These are phyloP conservation scores for Colletotrichum sp. DNA, from an alignment of 2,329 filamentous ascomycete genomes.

Conservation along the genomic window DNA sequence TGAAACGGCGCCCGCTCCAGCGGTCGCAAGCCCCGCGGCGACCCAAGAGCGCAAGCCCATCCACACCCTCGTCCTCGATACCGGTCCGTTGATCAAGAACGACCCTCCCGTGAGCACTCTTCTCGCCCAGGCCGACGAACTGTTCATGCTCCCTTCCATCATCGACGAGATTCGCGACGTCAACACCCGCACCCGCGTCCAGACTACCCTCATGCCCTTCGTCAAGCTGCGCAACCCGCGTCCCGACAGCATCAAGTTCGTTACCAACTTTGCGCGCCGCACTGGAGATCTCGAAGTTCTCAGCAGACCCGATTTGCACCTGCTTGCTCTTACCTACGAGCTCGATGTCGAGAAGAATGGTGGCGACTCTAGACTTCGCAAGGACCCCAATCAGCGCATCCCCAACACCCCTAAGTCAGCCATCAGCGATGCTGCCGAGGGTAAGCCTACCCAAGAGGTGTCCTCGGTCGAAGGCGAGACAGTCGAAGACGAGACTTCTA, in stretches of 20 bases:
- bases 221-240: slow-evolving; percentile 77
- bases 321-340: slow-evolving; percentile 91
- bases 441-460: slow-evolving; percentile 9
- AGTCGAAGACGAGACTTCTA: slow-evolving; percentile 21
- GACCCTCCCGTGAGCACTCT: slow-evolving; percentile 85
- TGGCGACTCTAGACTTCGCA: slow-evolving; percentile 87
- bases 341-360: slow-evolving; percentile 89
- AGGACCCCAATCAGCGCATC: slow-evolving; percentile 77
- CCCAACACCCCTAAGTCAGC: slow-evolving; percentile 72
- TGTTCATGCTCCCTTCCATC: slow-evolving; percentile 86
- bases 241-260: slow-evolving; percentile 78
- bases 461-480: slow-evolving; percentile 11
- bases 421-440: slow-evolving; percentile 29
- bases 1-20: background rate
- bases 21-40: slow-evolving; percentile 9
- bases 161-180: slow-evolving; percentile 88
- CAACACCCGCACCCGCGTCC: slow-evolving; percentile 78
- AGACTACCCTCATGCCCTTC: slow-evolving; percentile 87
- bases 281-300: slow-evolving; percentile 91
- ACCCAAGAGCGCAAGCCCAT: slow-evolving; percentile 63
- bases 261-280: slow-evolving; percentile 84
- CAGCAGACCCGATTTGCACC: slow-evolving; percentile 86
- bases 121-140: slow-evolving; percentile 74
- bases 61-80: slow-evolving; percentile 86
- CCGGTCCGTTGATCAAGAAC: slow-evolving; percentile 93